Conservation (phyloP, 1,139 yeast species). For the Arxiozyma slooffiae region DNA sequence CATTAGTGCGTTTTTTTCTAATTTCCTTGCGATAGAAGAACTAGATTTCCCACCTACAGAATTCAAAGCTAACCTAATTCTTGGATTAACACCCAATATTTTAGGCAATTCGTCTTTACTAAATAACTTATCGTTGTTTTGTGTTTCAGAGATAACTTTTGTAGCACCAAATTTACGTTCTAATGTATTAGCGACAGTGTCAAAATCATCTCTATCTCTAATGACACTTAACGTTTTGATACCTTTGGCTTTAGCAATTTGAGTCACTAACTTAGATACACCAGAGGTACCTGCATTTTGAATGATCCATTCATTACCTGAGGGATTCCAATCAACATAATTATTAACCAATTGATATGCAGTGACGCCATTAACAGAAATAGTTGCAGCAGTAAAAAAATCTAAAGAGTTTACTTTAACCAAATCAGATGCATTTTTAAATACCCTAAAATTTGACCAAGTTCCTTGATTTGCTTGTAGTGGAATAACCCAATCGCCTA, state of each 20-base stretch:
- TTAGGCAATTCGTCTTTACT: constrained; percentile 51
- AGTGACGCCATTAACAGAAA: constrained; percentile 83
- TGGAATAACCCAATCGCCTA: constrained; percentile 94
- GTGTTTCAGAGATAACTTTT: constrained; percentile 80
- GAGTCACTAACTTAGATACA: constrained; percentile 90
- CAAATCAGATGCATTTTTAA: constrained; percentile 43
- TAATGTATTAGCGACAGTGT: constrained; percentile 38
- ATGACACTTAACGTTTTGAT: constrained; percentile 78
- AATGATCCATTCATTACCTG: constrained; percentile 72
- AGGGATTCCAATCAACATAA: constrained; percentile 50
- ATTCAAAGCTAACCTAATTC: constrained; percentile 69
- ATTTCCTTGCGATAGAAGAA: constrained; percentile 71
- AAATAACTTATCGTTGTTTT: constrained; percentile 60
- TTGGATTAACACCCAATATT: constrained; percentile 41
- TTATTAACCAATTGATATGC: constrained; percentile 83
- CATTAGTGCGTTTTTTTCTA: constrained; percentile 61
- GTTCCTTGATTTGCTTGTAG: constrained; percentile 77
- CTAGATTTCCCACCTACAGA: constrained; percentile 89
- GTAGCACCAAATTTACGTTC: constrained; percentile 75
- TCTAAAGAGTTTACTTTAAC: constrained; percentile 39
- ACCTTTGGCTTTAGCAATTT: constrained; percentile 70
- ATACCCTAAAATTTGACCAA: constrained; percentile 76
- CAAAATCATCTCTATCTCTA: constrained; percentile 71
- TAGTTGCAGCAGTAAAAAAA: constrained; percentile 65
- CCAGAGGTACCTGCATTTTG: constrained; percentile 97